Evolutionary conservation across 805 yeast species (phyloP), one percentile per base, ranked within the genome.

Genomic region (Candida hispaniensis): DNA sequence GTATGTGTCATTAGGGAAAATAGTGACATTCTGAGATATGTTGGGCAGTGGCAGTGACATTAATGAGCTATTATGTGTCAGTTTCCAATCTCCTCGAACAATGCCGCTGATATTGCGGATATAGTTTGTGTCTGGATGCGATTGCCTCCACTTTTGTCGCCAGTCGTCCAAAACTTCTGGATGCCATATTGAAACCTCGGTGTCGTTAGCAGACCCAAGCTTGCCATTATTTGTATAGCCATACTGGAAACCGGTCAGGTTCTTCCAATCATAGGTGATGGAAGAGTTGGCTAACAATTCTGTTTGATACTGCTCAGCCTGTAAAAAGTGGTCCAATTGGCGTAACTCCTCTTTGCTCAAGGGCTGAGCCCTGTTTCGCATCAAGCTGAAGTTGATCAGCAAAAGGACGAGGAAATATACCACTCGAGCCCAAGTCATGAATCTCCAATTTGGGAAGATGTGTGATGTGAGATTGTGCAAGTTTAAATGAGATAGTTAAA

Each of bases 81-180:
- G 23, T 32, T 13, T 18, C 36, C 36, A 32, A n/a, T 13, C 36
- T 10, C 36, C 36, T 14, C 36, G 15, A 17, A 32, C 36, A 3
- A 32, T 28, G 4, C 36, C 36, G 2, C 28, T 23, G 11, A 32
- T 32, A 28, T 32, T 32, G 28, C 36, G 28, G 14, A 32, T 17
- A 17, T 32, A 23, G 9, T 23, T 16, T 7, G 28, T 28, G 28
- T 32, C 24, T 12, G n/a, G n/a, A n/a, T n/a, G n/a, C n/a, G 23
- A 21, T 13, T 12, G 14, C 22, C 18, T 22, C 36, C 36, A 32
- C 8, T 16, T 15, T 5, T 18, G 15, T 14, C 28, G 13, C 9
- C 28, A 27, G 22, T 23, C 28, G 17, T 13, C 12, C 12, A 32
- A 18, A 16, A 32, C n/a, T 14, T 32, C 28, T 11, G 14, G 17